Conservation (phyloP, 768 basidiomycete species). For the Leccinum arenicola region DNA sequence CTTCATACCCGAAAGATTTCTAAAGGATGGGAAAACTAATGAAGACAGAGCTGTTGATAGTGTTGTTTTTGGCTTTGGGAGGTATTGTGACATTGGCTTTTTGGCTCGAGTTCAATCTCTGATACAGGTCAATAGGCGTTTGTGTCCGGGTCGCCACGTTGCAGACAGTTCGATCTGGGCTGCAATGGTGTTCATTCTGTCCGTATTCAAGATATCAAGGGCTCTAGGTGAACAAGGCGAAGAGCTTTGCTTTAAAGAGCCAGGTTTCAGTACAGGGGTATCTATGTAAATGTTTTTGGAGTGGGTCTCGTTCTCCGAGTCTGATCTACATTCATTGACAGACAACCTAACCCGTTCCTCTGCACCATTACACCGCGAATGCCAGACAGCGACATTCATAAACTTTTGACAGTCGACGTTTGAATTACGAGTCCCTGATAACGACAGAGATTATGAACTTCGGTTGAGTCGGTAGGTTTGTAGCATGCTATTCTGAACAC, state of each 20-base stretch:
- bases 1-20: conserved; percentile 34
- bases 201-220: conserved; percentile 25
- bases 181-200: conserved; percentile 26
- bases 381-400: conserved; percentile 1
- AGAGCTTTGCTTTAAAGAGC: conserved; percentile 18
- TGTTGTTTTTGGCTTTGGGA: conserved; percentile 26
- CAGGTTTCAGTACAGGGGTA: conserved; percentile 14
- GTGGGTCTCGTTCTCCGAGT: not conserved
- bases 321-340: conserved; percentile 1
- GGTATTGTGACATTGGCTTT: conserved; percentile 6
- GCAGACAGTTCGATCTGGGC: conserved; percentile 33
- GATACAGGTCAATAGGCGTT: conserved; percentile 13
- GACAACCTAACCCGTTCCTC: conserved; percentile 15
- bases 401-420: not conserved
- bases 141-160: conserved; percentile 33
- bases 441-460: not conserved
- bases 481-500: not conserved
- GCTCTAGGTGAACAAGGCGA: conserved; percentile 24
- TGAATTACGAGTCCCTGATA: not conserved
- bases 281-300: conserved; percentile 5
- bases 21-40: conserved; percentile 14
- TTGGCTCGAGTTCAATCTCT: not conserved
- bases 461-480: not conserved
- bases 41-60: not conserved
- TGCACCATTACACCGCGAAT: conserved; percentile 13